Evolutionary conservation across 2,329 filamentous ascomycete genomes (phyloP), one percentile per base, ranked within the genome.

Genomic region (Aspergillus bombycis): DNA sequence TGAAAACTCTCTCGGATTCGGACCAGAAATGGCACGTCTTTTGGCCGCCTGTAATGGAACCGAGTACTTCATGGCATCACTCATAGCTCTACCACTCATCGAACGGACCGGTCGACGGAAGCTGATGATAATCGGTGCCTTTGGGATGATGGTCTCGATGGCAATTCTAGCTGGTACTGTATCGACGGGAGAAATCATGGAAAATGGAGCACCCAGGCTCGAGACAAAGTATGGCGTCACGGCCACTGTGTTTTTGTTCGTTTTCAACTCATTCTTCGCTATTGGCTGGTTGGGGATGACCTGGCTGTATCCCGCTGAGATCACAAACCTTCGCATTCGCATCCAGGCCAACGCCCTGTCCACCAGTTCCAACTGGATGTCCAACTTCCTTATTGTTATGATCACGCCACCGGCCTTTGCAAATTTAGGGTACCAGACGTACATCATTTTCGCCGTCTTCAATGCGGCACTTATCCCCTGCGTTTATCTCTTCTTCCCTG

Each of bases 191-290:
- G 46, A n/a, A 3, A 41, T 30, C 21, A 12, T 48, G 16, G 48
- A 59, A 14, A 62, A 59, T 8, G 61, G 56, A 11, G 56, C 61
- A 11, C 56, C 61, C 1, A 32, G 16, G 48, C 38, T 59, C 2
- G 60, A 61, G 12, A 61, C 54, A 4, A 32, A 26, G 14, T 57
- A 61, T n/a, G 60, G 53, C 6, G 53, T 61, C 14, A 61, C 60
- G 3, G 60, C 60, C 2, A 62, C 57, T 9, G 71, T 72, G 2
- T 75, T 74, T 60, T 62, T 90, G 16, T 90, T 90, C 74, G 84
- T 86, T 4, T 90, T 89, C 76, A 89, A 89, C 64, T 87, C 87
- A 0, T 88, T 86, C 62, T 90, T 89, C 64, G 88, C 86, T 23
- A 84, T 87, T 0, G 88, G 85, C 0, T 89, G 86, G 85, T 73